A percentile compares a stretch with the other conserved stretches of the same genome.
Evolutionary conservation across 2,329 filamentous ascomycete species (phyloP).

Genomic region (Trichophyton rubrum): DNA sequence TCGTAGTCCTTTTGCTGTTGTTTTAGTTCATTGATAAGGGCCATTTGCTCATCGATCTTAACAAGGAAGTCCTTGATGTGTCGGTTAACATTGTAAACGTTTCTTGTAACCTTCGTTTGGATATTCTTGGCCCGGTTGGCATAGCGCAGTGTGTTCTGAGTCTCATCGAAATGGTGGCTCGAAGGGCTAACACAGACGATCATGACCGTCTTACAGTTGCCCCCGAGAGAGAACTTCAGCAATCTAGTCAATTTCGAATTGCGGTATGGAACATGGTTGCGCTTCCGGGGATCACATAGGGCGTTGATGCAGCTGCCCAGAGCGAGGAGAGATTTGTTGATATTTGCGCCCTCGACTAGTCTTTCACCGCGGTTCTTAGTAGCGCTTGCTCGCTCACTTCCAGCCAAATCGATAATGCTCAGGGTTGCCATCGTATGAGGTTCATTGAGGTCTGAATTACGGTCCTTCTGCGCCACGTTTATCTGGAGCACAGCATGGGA

Average conservation of each 20-base stretch:
- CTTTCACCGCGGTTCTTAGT: constrained; percentile 93
- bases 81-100: constrained; percentile 97
- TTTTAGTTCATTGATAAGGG: constrained; percentile 90
- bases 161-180: constrained; percentile 94
- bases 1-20: constrained; percentile 86
- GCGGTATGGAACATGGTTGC: constrained; percentile 88
- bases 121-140: constrained; percentile 98
- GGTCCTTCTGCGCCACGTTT: constrained; percentile 86
- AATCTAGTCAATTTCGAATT: constrained; percentile 95
- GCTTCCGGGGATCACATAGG: constrained; percentile 81
- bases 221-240: constrained; percentile 91
- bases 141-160: constrained; percentile 93
- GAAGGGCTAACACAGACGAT: constrained; percentile 97
- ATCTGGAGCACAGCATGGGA: constrained; percentile 97
- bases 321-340: constrained; percentile 95
- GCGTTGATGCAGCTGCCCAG: constrained; percentile 97
- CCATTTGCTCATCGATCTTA: constrained; percentile 98
- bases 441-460: constrained; percentile 83
- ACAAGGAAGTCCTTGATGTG: constrained; percentile 98
- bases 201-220: constrained; percentile 99
- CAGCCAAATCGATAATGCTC: constrained; percentile 94
- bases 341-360: constrained; percentile 88
- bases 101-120: constrained; percentile 97
- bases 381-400: constrained; percentile 87
- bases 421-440: constrained; percentile 96